These are phyloP conservation scores for Bassia scoparia DNA, from an alignment of 148 eudicot species.

Conservation along the genomic window DNA sequence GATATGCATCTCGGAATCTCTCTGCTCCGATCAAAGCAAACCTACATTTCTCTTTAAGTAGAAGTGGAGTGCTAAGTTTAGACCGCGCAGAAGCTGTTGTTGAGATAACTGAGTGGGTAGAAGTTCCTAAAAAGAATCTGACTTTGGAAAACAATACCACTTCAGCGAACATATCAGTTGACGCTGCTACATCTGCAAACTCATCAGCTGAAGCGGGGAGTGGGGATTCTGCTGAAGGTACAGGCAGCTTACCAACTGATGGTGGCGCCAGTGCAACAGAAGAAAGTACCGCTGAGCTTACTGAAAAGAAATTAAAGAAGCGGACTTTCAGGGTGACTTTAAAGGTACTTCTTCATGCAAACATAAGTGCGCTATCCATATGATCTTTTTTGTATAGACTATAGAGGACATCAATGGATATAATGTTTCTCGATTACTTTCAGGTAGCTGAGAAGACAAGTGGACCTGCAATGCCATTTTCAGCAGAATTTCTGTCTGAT, in stretches of 20 bases:
- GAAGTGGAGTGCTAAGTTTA: conserved; percentile 75
- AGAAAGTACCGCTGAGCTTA: conserved; percentile 39
- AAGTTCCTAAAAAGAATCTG: conserved; percentile 81
- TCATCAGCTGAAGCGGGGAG: conserved; percentile 47
- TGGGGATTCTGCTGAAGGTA: conserved; percentile 41
- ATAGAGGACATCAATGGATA: neutral
- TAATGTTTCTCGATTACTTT: conserved; percentile 25
- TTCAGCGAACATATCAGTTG: conserved; percentile 29
- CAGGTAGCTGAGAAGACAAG: conserved; percentile 75
- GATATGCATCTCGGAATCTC: conserved; percentile 80
- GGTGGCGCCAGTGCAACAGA: conserved; percentile 46
- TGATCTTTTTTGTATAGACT: neutral
- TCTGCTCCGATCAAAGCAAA: conserved; percentile 93
- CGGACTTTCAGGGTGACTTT: conserved; percentile 81
- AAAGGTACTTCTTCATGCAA: conserved; percentile 43
- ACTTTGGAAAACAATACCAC: conserved; percentile 58
- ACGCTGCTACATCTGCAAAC: conserved; percentile 52
- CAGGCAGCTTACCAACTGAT: conserved; percentile 35
- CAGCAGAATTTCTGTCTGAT: conserved; percentile 59
- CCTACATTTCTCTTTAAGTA: conserved; percentile 82
- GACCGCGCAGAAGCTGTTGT: conserved; percentile 89
- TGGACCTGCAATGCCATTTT: conserved; percentile 61
- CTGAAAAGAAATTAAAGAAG: conserved; percentile 85
- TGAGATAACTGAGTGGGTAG: conserved; percentile 96
- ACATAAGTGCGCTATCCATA: neutral